Evolutionary conservation across 2,329 filamentous ascomycete species (phyloP).

Genomic region (Calonectria crousiana): DNA sequence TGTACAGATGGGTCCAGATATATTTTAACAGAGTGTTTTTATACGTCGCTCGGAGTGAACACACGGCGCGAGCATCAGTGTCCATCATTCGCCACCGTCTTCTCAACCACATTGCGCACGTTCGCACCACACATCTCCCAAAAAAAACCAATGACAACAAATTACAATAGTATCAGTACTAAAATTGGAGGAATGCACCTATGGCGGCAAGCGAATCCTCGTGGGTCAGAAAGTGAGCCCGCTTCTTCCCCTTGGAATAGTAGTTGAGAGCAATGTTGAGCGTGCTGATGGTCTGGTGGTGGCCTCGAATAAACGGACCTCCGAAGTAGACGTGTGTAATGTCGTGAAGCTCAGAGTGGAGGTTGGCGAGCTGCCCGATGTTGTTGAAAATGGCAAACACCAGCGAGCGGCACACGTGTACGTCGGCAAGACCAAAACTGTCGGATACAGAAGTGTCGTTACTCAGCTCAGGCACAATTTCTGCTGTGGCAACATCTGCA

Average conservation of each 20-base stretch:
- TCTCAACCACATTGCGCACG: neutral
- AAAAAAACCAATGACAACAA: neutral
- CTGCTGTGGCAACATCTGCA: constrained; percentile 63
- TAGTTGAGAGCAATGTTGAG: constrained; percentile 97
- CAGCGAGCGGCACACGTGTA: constrained; percentile 93
- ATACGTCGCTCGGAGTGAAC: neutral
- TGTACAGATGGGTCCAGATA: neutral
- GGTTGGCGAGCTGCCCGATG: constrained; percentile 96
- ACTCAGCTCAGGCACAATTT: constrained; percentile 50
- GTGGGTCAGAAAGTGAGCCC: constrained; percentile 95
- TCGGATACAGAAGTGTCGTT: neutral
- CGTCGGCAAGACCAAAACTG: constrained; percentile 67
- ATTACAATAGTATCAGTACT: neutral
- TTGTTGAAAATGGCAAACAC: constrained; percentile 98
- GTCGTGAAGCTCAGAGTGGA: constrained; percentile 96
- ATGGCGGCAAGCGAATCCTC: constrained; percentile 96
- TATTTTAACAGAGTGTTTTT: neutral
- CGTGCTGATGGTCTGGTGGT: constrained; percentile 98
- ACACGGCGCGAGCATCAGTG: neutral
- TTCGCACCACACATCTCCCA: too few relatives aligned
- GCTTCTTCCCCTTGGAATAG: constrained; percentile 93
- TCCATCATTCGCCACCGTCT: too few relatives aligned
- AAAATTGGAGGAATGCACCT: constrained; percentile 85
- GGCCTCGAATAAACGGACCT: constrained; percentile 94
- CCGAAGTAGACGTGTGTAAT: constrained; percentile 97